Evolutionary conservation across 805 yeast species (phyloP), one percentile per base, ranked within the genome.

Genomic region (Yarrowia yakushimensis): DNA sequence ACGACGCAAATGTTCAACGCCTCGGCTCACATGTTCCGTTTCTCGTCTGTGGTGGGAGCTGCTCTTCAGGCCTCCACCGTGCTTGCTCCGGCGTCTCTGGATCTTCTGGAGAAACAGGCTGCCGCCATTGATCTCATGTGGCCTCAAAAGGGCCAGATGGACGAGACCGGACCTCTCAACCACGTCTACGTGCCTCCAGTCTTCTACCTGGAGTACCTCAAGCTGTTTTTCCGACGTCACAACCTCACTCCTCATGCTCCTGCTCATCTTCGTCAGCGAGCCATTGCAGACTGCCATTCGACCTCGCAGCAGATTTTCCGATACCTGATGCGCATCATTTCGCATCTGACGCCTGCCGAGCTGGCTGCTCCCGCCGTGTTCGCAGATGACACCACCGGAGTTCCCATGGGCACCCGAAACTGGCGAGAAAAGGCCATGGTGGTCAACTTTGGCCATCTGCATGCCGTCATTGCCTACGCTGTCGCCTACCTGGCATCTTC

Each of bases 171-270:
- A 0, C 48, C 61, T 1, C 61, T 55, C 28, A 39, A 55, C 39
- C 48, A 55, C 39, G 46, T 41, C 42, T 55, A 55, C n/a, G 50
- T 61, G n/a, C 63, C 48, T 3, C 50, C 50, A 2, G 46, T 55
- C 50, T 41, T 36, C 31, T 39, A 55, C 33, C 31, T 20, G 31
- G 48, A 55, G 45, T 39, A 42, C 55, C 28, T 10, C 17, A 33
- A 59, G 39, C 46, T 55, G 12, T 34, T 48, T 7, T 39, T 42
- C 36, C 54, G 50, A 7, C 34, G 66, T 1, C 62, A 55, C 43
- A 65, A 65, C 27, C 57, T 63, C 23, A 60, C 65, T 0, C 66
- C 66, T 20, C 30, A 41, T 10, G 65, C 66, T 27, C 62, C 54
- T 4, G 36, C 64, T 9, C 36, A 62, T 30, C 64, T 63, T 4